phyloP scores from a whole-genome alignment of 139 green algal genomes.

The Tetradesmus obliquus region DNA sequence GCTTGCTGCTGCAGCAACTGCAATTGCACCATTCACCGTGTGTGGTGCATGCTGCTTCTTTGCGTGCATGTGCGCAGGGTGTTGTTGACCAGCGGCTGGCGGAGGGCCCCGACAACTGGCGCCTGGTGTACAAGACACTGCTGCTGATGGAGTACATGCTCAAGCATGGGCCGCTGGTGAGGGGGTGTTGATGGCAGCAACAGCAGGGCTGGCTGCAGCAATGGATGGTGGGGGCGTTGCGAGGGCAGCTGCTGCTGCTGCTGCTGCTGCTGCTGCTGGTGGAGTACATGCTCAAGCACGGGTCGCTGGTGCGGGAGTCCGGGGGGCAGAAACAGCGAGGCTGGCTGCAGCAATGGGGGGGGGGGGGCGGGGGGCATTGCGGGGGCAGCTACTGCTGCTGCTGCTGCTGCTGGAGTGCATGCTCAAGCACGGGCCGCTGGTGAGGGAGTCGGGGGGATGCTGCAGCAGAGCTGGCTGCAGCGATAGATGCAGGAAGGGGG shows the following conservation, averaged over 20 bases:
- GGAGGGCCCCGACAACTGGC: slow-evolving; percentile 87
- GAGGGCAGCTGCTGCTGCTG: slow-evolving; percentile 44
- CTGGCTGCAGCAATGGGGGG: not conserved
- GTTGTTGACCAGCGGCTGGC: slow-evolving; percentile 80
- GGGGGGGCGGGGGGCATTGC: no score
- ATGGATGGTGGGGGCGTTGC: not conserved
- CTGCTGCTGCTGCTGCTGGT: slow-evolving; percentile 91
- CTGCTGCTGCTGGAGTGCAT: slow-evolving; percentile 93
- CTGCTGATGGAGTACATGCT: slow-evolving; percentile 91
- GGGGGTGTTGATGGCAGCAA: not conserved
- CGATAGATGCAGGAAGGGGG: no score
- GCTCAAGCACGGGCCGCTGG: slow-evolving; percentile 84
- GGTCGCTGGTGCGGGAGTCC: slow-evolving; percentile 63
- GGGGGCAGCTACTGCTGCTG: slow-evolving; percentile 44
- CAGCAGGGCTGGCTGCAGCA: not conserved
- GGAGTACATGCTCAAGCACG: slow-evolving; percentile 90
- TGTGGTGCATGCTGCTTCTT: not conserved
- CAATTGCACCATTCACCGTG: not conserved
- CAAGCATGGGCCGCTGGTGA: slow-evolving; percentile 85
- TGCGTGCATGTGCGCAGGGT: slow-evolving; percentile 30
- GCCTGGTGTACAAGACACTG: slow-evolving; percentile 94
- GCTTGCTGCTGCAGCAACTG: not conserved
- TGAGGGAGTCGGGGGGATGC: not conserved
- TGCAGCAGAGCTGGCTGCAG: no score
- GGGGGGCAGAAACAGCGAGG: not conserved